Conservation (phyloP, 139 green algal species). For the Gonium pectorale region DNA sequence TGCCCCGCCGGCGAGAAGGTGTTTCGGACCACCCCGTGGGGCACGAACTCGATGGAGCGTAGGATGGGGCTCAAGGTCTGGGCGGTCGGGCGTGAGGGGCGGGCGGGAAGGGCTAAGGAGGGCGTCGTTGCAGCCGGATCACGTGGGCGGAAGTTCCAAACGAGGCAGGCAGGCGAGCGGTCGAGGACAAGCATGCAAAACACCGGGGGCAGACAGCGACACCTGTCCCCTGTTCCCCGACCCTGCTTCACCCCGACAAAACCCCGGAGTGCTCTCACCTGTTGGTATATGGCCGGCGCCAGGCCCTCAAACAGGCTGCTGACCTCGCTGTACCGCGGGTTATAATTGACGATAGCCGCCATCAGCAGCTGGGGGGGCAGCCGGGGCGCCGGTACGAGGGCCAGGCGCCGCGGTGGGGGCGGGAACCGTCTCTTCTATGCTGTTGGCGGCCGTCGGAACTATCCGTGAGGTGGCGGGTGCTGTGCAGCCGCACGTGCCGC, state of each 20-base stretch:
- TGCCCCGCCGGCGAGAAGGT: neutral
- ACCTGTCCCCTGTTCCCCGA: neutral
- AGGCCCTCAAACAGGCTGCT: neutral
- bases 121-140: neutral
- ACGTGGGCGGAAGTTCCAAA: too few relatives aligned
- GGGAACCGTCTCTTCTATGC: too few relatives aligned
- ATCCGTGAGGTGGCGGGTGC: too few relatives aligned
- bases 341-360: slow-evolving; percentile 5
- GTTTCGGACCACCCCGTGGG: neutral
- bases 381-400: too few relatives aligned
- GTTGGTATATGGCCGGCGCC: neutral
- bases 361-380: too few relatives aligned
- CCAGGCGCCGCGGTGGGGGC: too few relatives aligned
- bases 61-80: neutral
- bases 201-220: neutral
- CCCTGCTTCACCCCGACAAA: neutral
- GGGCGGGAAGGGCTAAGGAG: too few relatives aligned
- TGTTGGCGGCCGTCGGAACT: too few relatives aligned
- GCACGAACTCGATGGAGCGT: neutral
- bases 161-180: neutral
- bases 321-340: neutral
- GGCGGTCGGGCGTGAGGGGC: too few relatives aligned
- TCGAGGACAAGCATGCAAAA: neutral
- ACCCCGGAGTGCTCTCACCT: neutral
- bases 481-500: too few relatives aligned